These are phyloP conservation scores for Salix caprea DNA, from an alignment of 345 rosid genomes.

Conservation along the genomic window DNA sequence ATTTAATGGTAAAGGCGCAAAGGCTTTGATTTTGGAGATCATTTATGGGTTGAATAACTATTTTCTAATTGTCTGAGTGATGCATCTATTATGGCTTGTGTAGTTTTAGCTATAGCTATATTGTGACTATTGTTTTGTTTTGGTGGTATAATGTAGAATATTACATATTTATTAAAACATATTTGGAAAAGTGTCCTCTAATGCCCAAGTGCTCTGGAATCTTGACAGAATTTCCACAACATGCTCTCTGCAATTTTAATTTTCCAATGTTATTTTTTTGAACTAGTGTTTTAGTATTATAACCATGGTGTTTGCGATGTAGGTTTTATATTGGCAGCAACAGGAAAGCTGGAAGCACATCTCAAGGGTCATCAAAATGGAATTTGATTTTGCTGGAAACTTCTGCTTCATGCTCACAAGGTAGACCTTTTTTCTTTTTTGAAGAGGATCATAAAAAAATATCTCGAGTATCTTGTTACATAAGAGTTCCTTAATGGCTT, in stretches of 20 bases:
- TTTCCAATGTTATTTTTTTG: not conserved
- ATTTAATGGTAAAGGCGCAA: not conserved
- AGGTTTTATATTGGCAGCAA: slow-evolving; percentile 85
- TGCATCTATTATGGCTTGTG: no score
- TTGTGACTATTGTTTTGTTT: not conserved
- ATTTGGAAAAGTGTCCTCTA: not conserved
- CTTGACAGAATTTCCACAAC: not conserved
- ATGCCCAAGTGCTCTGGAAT: not conserved
- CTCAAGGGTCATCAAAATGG: slow-evolving; percentile 47
- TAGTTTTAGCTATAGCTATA: not conserved
- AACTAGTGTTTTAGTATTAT: not conserved
- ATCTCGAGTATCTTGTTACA: not conserved
- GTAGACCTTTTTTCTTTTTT: slow-evolving; percentile 1
- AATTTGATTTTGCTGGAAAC: slow-evolving; percentile 17
- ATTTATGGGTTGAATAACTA: not conserved
- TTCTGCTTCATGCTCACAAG: slow-evolving; percentile 15
- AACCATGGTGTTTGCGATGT: slow-evolving; percentile 14
- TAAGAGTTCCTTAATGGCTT: not conserved
- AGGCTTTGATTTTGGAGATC: not conserved
- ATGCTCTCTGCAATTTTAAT: not conserved
- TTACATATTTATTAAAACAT: not conserved
- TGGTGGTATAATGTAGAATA: not conserved
- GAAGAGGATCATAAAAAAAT: not conserved
- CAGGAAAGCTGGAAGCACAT: slow-evolving; percentile 57
- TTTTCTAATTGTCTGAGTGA: not conserved